Conservation (phyloP, 2,329 filamentous ascomycete species). For the Cladobotryum mycophilum region DNA sequence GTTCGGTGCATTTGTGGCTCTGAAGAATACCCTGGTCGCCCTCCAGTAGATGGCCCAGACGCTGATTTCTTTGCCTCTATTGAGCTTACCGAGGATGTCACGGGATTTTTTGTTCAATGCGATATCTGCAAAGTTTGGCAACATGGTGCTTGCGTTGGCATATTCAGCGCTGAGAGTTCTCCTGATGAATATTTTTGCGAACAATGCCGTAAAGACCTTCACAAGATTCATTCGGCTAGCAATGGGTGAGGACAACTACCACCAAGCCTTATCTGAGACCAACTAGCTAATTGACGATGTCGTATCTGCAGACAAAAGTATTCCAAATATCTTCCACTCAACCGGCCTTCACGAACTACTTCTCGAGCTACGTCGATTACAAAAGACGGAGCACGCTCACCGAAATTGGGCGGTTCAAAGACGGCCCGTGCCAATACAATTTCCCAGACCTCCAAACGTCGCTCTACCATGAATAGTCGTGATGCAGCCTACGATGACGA, state of each 20-base stretch:
- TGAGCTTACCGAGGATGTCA: slow-evolving; percentile 74
- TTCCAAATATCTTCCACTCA: slow-evolving; percentile 58
- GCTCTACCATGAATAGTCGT: slow-evolving; percentile 96
- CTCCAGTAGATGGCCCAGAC: slow-evolving; percentile 55
- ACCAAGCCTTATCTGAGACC: background rate
- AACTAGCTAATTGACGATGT: background rate
- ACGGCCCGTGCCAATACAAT: slow-evolving; percentile 46
- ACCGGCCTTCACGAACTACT: slow-evolving; percentile 48
- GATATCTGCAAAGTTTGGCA: slow-evolving; percentile 98
- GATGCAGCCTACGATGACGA: slow-evolving; percentile 95
- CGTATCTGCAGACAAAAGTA: slow-evolving; percentile 50
- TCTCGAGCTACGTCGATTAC: slow-evolving; percentile 59
- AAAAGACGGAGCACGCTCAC: slow-evolving; percentile 54
- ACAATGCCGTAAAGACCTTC: slow-evolving; percentile 83
- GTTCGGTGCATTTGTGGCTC: slow-evolving; percentile 93
- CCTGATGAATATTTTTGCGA: slow-evolving; percentile 99
- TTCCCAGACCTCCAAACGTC: slow-evolving; percentile 64
- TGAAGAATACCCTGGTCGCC: slow-evolving; percentile 87
- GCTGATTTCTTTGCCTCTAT: slow-evolving; percentile 52
- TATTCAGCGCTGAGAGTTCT: slow-evolving; percentile 86
- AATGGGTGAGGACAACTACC: slow-evolving; percentile 60
- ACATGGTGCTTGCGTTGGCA: slow-evolving; percentile 94
- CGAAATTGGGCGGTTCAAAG: slow-evolving; percentile 49
- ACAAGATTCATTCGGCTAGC: slow-evolving; percentile 71
- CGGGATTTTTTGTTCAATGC: slow-evolving; percentile 96